Conservation (phyloP, 352 stramenopile species). For the Phytophthora uliginosa region DNA sequence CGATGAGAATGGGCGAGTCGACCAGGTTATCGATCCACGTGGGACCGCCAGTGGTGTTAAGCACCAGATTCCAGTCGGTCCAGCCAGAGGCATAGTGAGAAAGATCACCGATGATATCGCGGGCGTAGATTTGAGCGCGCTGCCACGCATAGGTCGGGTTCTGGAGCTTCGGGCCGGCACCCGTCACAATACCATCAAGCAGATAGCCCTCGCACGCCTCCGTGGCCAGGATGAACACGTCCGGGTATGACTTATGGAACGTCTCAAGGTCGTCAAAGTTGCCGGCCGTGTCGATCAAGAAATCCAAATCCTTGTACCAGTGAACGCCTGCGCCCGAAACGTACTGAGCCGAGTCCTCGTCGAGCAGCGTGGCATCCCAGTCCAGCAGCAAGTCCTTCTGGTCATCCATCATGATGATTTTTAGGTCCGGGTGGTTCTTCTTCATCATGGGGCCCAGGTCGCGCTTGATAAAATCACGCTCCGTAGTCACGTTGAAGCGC, state of each 20-base stretch:
- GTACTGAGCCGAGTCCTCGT: slow-evolving; percentile 71
- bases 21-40: slow-evolving; percentile 78
- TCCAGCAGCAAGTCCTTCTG: slow-evolving; percentile 73
- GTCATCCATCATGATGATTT: slow-evolving; percentile 90
- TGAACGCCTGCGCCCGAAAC: slow-evolving; percentile 88
- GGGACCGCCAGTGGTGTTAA: slow-evolving; percentile 80
- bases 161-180: slow-evolving; percentile 55
- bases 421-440: slow-evolving; percentile 76
- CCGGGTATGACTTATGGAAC: slow-evolving; percentile 66
- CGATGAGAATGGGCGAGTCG: slow-evolving; percentile 79
- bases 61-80: slow-evolving; percentile 91
- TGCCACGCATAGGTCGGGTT: slow-evolving; percentile 63
- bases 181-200: slow-evolving; percentile 54
- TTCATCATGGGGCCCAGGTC: slow-evolving; percentile 80
- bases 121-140: slow-evolving; percentile 80
- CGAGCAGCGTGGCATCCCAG: slow-evolving; percentile 54
- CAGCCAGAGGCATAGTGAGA: slow-evolving; percentile 82
- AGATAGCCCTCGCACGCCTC: slow-evolving; percentile 86
- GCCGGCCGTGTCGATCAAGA: slow-evolving; percentile 48
- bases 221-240: slow-evolving; percentile 86
- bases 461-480: slow-evolving; percentile 80
- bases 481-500: slow-evolving; percentile 52
- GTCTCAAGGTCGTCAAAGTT: slow-evolving; percentile 61
- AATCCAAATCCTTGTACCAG: slow-evolving; percentile 86
- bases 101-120: slow-evolving; percentile 91